Evolutionary conservation across 2,329 filamentous ascomycete species (phyloP).

Genomic region (Cyphellophora europaea): DNA sequence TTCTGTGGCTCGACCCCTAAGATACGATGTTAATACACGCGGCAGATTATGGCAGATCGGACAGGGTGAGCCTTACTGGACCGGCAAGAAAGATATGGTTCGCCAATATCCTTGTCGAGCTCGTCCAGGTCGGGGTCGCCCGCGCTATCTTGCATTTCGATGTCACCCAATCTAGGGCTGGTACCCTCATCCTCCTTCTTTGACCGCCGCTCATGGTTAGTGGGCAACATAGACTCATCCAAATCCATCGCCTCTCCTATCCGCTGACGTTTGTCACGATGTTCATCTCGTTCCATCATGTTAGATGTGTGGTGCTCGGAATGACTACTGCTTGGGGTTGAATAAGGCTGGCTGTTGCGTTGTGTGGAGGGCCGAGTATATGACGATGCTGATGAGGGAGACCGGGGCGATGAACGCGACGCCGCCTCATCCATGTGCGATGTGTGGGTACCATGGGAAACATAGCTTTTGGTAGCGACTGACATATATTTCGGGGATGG

Average conservation of each 20-base stretch:
- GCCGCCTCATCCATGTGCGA: constrained; percentile 23
- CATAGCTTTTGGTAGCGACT: constrained; percentile 40
- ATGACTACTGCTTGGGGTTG: not conserved
- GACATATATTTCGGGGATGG: constrained; percentile 40
- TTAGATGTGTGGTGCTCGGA: not conserved
- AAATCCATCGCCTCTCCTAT: constrained; percentile 12
- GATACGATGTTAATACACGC: constrained; percentile 32
- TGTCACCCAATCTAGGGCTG: constrained; percentile 1
- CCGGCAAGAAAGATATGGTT: constrained; percentile 40
- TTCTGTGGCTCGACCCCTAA: constrained; percentile 38
- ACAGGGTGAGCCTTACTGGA: constrained; percentile 38
- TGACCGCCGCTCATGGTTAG: constrained; percentile 18
- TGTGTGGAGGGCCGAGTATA: constrained; percentile 1
- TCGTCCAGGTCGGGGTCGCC: constrained; percentile 29
- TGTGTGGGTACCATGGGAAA: constrained; percentile 33
- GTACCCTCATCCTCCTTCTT: constrained; percentile 6
- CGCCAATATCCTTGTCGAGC: constrained; percentile 35
- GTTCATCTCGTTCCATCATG: constrained; percentile 20
- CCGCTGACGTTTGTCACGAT: constrained; percentile 17
- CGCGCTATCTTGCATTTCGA: constrained; percentile 1
- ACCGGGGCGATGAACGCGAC: constrained; percentile 30
- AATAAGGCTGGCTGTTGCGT: constrained; percentile 5
- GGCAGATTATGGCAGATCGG: constrained; percentile 21
- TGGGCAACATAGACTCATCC: constrained; percentile 9
- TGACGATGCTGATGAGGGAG: constrained; percentile 17